Base-by-base conservation (phyloP, 805 yeast genomes). In the Ogataea chonburiensis region DNA sequence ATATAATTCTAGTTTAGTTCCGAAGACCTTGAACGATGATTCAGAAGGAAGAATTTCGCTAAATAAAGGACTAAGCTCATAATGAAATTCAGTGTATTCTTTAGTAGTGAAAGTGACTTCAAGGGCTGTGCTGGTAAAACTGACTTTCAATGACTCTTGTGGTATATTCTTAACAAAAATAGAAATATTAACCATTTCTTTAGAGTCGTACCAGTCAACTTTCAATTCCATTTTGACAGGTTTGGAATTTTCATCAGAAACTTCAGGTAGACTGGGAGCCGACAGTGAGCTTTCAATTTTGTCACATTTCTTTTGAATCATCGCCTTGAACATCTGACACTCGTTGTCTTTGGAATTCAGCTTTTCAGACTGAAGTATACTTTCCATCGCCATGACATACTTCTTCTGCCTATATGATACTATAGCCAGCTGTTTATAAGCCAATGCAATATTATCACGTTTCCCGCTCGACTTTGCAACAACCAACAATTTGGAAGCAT, bases 191-290 rank as follows among this genome's bases (percentile, higher is more conserved):
- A 88, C 75, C 3, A 58, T 55, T 1, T 63, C 63, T 7, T 63
- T 50, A 11, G 79, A 70, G 58, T 93, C 96, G 61, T 79, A 91
- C 79, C 83, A 84, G 46, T 84, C 89, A n/a, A 64, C 61, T 49
- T 70, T 71, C 24, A 71, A 58, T 46, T 33, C 25, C 12, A 42
- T 23, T 9, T 24, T 21, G 2, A 35, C 14, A 7, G 38, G 7
- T 13, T 17, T 11, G 15, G 15, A 16, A 11, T 14, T 25, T 10
- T 19, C 10, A 19, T 10, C 10, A 7, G 22, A 7, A 10, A 10
- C 9, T 7, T 7, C 10, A 7, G 22, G 22, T 7, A 10, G 10
- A 7, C 9, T 7, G 7, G 22, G 22, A 10, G 22, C 9, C 9
- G 7, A 7, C 7, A 19, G 43, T 7, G 29, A 16, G 10, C 34